Base-by-base conservation (phyloP, 2,329 filamentous ascomycete species). In the Lachnellula subtilissima region DNA sequence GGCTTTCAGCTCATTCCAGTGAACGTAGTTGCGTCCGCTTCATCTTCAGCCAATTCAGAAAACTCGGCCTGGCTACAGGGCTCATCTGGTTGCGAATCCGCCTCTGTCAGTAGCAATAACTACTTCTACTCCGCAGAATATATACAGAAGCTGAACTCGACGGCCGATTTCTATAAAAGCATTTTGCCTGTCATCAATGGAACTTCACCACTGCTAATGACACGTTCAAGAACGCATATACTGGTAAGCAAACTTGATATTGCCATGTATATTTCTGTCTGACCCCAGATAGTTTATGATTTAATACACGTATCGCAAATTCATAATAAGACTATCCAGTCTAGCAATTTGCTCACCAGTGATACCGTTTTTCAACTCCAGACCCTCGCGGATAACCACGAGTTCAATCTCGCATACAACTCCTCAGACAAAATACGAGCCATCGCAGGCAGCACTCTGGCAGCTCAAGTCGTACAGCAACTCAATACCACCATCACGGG, bases 1-100 rank as follows among this genome's bases (percentile, higher is more conserved):
- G 91, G 91, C 25, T 96, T 91, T 70, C 92, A 97, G 73, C 82
- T 94, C 59, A 87, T 96, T 63, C 88, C 89, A 17, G 77, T 97
- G 54, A 81, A 85, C 57, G 75, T 81, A 3, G 77, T 88, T 28
- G 70, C 76, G 2, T 78, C 76, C 2, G 83, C 66, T 17, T 57
- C 70, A 9, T 78, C 81, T 14, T 79, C 84, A 53, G 73, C 76
- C 23, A 80, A 83, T 62, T 75, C 79, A 2, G 81, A 85, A 72
- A 76, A 76, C 65, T 79, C 69, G 54, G 76, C 73, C 23, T 85
- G 82, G 82, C 75, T 85, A 0, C 82, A 85, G 70, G 81, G 80
- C 46, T 73, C 74, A 59, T 82, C 76, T 56, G 78, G 78, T 8
- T 86, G 83, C 70, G 73, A 72, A 69, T 83, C 75, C 43, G 78